phyloP scores from a whole-genome alignment of 108 stramenopile species.

The Mediolabrus comicus region DNA sequence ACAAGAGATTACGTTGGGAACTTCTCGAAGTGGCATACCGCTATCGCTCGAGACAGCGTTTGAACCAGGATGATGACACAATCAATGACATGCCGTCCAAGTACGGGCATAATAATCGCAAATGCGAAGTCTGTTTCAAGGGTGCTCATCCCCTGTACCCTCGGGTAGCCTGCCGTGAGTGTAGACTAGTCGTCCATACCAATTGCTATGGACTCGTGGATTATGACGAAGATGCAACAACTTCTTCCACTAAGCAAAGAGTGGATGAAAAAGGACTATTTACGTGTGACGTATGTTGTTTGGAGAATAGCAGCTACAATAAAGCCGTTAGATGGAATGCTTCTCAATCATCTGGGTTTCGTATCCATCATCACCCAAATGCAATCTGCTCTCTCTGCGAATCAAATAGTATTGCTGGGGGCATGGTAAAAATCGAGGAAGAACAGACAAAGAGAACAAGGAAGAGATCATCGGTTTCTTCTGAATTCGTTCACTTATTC shows the following conservation, averaged over 20 bases:
- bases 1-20: constrained; percentile 26
- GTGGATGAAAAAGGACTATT: constrained; percentile 36
- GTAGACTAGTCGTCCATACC: constrained; percentile 40
- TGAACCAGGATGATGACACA: not conserved
- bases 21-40: constrained; percentile 25
- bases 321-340: not conserved
- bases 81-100: not conserved
- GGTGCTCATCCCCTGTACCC: constrained; percentile 12
- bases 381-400: constrained; percentile 25
- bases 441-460: constrained; percentile 6
- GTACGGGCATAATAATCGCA: constrained; percentile 37
- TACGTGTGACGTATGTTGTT: constrained; percentile 35
- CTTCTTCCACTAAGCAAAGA: not conserved
- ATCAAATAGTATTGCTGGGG: constrained; percentile 21
- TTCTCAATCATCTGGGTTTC: constrained; percentile 19
- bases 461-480: not conserved
- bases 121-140: constrained; percentile 40
- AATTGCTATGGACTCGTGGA: constrained; percentile 34
- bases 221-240: not conserved
- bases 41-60: constrained; percentile 8
- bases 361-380: constrained; percentile 21
- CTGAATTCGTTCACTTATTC: constrained; percentile 29
- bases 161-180: constrained; percentile 37
- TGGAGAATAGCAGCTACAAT: not conserved
- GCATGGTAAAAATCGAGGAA: constrained; percentile 24